These are phyloP conservation scores for Boletus speciosus DNA, from an alignment of 768 basidiomycete genomes.

Conservation along the genomic window DNA sequence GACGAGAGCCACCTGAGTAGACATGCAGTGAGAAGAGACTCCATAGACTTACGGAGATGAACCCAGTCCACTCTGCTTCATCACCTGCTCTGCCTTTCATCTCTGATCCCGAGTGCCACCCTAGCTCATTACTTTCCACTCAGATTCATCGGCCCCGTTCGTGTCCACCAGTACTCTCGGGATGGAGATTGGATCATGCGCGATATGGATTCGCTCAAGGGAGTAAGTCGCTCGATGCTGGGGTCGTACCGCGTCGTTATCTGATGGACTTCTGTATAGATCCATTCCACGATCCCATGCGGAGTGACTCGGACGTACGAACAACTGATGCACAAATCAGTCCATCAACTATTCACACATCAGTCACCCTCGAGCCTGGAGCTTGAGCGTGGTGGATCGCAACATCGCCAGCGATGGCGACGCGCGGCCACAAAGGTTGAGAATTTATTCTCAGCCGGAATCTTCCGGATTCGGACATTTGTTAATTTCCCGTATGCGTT, in stretches of 20 bases:
- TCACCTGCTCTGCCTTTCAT: background rate
- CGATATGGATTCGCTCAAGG: background rate
- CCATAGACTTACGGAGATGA: background rate
- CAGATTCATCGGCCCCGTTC: background rate
- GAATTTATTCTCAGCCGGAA: background rate
- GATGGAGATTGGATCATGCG: background rate
- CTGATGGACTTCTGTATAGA: background rate
- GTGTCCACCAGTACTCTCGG: conserved; percentile 1
- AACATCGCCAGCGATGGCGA: background rate
- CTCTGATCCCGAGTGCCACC: background rate
- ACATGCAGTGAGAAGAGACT: background rate
- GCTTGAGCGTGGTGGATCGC: background rate
- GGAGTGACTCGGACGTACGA: conserved; percentile 12
- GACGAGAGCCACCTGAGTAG: background rate
- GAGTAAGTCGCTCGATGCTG: background rate
- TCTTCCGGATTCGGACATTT: background rate
- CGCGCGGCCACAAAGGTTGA: background rate
- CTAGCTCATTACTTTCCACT: background rate
- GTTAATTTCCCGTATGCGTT: no score
- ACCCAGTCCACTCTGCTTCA: background rate
- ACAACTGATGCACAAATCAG: conserved; percentile 4
- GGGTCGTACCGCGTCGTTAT: background rate
- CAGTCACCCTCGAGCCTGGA: background rate
- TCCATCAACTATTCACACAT: no score
- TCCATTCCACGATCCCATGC: background rate